phyloP scores from a whole-genome alignment of 2,329 filamentous ascomycete species.

The Fusarium ambrosium region DNA sequence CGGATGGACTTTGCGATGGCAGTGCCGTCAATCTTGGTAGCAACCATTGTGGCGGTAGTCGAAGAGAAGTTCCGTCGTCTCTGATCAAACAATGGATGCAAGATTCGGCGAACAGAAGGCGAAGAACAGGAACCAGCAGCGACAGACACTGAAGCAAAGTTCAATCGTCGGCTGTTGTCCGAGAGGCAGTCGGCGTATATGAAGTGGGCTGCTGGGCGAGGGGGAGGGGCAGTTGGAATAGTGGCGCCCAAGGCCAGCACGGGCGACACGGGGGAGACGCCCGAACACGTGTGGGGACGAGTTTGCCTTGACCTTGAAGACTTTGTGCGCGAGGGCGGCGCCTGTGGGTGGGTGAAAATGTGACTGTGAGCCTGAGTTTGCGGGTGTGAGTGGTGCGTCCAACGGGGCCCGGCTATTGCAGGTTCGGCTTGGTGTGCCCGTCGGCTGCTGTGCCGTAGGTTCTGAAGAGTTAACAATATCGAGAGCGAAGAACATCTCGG shows the following conservation, averaged over 20 bases:
- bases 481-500: slow-evolving; percentile 27
- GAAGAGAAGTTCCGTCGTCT: slow-evolving; percentile 57
- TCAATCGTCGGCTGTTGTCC: slow-evolving; percentile 24
- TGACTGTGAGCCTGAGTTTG: slow-evolving; percentile 33
- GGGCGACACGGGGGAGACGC: slow-evolving; percentile 42
- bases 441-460: slow-evolving; percentile 34
- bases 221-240: slow-evolving; percentile 45
- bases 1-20: slow-evolving; percentile 94
- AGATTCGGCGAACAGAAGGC: slow-evolving; percentile 15
- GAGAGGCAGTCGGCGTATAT: slow-evolving; percentile 36
- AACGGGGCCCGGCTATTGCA: slow-evolving; percentile 41
- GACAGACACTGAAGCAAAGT: slow-evolving; percentile 32
- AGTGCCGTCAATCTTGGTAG: slow-evolving; percentile 93
- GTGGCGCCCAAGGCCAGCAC: slow-evolving; percentile 33
- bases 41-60: slow-evolving; percentile 78
- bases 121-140: slow-evolving; percentile 16
- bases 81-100: slow-evolving; percentile 20
- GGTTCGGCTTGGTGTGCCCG: slow-evolving; percentile 37
- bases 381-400: slow-evolving; percentile 13
- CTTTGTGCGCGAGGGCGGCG: slow-evolving; percentile 26
- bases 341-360: slow-evolving; percentile 29
- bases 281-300: slow-evolving; percentile 40
- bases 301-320: slow-evolving; percentile 29
- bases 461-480: slow-evolving; percentile 9
- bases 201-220: slow-evolving; percentile 34